phyloP scores from a whole-genome alignment of 2,329 filamentous ascomycete species.

The Microsporum canis region DNA sequence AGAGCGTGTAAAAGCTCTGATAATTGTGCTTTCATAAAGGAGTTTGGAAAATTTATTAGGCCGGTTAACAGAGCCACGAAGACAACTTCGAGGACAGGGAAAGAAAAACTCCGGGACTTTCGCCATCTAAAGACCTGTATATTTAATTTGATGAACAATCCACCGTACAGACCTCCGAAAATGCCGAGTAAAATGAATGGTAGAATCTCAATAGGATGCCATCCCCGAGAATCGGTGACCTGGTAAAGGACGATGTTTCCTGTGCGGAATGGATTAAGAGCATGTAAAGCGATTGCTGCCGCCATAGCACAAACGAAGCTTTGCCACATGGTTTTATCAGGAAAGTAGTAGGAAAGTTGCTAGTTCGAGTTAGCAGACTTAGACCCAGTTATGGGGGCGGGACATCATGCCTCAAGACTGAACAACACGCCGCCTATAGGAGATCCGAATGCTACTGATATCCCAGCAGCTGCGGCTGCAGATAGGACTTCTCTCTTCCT shows the following conservation, averaged over 20 bases:
- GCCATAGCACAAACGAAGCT: constrained; percentile 99
- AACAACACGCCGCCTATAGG: constrained; percentile 92
- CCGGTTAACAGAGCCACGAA: constrained; percentile 72
- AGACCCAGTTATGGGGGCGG: not conserved
- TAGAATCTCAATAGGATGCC: constrained; percentile 88
- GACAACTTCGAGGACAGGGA: constrained; percentile 68
- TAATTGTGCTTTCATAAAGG: constrained; percentile 87
- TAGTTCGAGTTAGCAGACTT: constrained; percentile 26
- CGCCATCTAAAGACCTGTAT: constrained; percentile 78
- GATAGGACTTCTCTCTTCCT: constrained; percentile 89
- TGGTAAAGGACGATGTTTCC: constrained; percentile 94
- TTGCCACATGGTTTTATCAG: constrained; percentile 99
- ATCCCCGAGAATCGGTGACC: constrained; percentile 79
- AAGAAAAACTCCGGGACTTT: constrained; percentile 55
- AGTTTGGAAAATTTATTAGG: constrained; percentile 86
- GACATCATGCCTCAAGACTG: constrained; percentile 63
- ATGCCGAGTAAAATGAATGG: constrained; percentile 81
- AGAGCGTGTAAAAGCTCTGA: constrained; percentile 85
- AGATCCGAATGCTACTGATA: constrained; percentile 87
- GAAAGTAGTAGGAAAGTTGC: constrained; percentile 94
- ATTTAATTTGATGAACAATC: constrained; percentile 88
- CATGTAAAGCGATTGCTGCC: constrained; percentile 86
- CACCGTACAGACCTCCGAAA: constrained; percentile 85
- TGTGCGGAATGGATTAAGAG: constrained; percentile 85
- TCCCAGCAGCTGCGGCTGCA: constrained; percentile 80